phyloP scores from a whole-genome alignment of 441 rosid species.

The Omphalea diandra region DNA sequence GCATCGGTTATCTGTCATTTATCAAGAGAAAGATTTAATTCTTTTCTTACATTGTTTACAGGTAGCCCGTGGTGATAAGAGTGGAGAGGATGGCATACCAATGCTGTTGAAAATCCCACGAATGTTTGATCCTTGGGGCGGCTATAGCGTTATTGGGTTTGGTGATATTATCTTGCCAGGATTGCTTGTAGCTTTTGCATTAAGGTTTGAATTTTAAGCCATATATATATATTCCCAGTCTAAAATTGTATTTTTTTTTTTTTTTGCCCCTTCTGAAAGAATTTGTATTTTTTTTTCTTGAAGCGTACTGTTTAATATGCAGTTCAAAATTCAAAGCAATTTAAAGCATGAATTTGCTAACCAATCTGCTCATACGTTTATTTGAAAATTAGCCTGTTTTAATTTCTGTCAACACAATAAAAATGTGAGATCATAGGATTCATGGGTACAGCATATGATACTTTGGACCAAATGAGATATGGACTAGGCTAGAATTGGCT shows the following conservation, averaged over 20 bases:
- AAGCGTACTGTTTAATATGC: background rate
- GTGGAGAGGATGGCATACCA: conserved; percentile 89
- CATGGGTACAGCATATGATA: background rate
- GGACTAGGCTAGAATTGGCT: background rate
- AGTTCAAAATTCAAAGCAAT: background rate
- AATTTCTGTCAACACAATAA: background rate
- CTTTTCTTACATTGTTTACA: conserved; percentile 20
- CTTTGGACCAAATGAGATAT: background rate
- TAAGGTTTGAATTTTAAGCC: conserved; percentile 39
- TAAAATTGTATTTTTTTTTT: too few relatives aligned
- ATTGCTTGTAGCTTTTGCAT: conserved; percentile 65
- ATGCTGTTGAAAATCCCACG: conserved; percentile 78
- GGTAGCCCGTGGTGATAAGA: conserved; percentile 86
- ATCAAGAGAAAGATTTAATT: background rate
- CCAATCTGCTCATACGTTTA: background rate
- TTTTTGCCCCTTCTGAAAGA: background rate
- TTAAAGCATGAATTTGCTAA: background rate
- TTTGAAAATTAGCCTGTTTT: background rate
- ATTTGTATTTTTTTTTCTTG: background rate
- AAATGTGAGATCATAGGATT: background rate
- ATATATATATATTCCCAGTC: too few relatives aligned
- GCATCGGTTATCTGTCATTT: background rate
- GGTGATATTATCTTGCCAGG: conserved; percentile 87
- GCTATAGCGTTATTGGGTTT: conserved; percentile 82
- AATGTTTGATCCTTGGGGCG: conserved; percentile 92